Conservation (phyloP, 2,329 filamentous ascomycete species). For the Aspergillus spinulosporus region DNA sequence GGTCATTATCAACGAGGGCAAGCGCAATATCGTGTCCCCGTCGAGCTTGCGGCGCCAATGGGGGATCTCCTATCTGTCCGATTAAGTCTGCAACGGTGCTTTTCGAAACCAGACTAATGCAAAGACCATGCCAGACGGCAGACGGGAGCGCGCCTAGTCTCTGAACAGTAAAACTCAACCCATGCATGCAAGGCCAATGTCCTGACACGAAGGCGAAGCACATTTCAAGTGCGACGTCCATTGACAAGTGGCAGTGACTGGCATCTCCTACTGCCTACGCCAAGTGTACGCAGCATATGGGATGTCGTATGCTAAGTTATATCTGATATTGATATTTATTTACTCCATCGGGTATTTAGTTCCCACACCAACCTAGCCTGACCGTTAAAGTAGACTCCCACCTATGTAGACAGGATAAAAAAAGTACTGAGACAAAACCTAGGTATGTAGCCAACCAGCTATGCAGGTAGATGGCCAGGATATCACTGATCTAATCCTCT, state of each 20-base stretch:
- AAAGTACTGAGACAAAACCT: background rate
- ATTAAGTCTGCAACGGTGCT: background rate
- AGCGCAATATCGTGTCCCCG: too few species aligned
- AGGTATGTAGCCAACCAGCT: slow-evolving; percentile 8
- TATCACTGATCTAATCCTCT: slow-evolving; percentile 45
- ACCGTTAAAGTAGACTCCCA: background rate
- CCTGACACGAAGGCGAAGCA: background rate
- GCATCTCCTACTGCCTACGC: background rate
- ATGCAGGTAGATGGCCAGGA: slow-evolving; percentile 1
- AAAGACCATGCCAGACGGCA: background rate
- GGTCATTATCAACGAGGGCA: too few species aligned
- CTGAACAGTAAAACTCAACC: background rate
- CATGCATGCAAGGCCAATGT: background rate
- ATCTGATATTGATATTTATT: background rate
- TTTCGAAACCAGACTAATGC: background rate
- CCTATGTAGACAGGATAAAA: background rate
- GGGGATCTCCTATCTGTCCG: background rate
- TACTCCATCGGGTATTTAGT: background rate
- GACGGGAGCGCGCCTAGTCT: too few species aligned
- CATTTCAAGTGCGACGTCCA: background rate
- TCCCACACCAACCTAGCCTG: background rate
- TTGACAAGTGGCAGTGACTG: background rate
- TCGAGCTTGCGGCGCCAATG: too few species aligned
- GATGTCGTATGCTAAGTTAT: background rate
- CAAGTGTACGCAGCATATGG: background rate